Evolutionary conservation across 768 basidiomycete genomes (phyloP).

Genomic region (Cystofilobasidium capitatum): DNA sequence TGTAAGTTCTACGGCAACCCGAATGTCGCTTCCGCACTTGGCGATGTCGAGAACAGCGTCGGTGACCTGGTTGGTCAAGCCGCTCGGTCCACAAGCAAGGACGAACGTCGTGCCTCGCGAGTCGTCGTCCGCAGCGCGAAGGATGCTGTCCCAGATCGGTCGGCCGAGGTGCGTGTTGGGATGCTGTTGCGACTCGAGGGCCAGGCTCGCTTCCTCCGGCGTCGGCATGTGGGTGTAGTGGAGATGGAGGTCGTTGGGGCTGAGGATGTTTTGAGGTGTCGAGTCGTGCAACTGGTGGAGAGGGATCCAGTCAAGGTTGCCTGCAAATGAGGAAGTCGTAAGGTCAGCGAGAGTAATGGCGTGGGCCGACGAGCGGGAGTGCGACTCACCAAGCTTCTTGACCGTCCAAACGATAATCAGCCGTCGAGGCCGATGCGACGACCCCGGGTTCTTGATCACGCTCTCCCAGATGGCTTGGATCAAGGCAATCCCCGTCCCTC

Average conservation of each 20-base stretch:
- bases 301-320: conserved; percentile 4
- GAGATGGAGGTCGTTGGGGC: neutral
- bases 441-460: neutral
- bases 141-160: neutral
- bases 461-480: neutral
- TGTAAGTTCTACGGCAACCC: neutral
- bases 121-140: neutral
- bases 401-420: neutral
- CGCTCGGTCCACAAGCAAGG: neutral
- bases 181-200: neutral
- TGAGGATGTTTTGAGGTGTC: neutral
- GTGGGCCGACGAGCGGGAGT: too few relatives aligned
- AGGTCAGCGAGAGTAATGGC: too few relatives aligned
- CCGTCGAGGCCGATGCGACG: neutral
- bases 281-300: neutral
- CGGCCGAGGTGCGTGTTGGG: neutral
- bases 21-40: neutral
- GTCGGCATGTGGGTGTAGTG: neutral
- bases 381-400: neutral
- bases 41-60: neutral
- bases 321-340: too few relatives aligned
- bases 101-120: neutral
- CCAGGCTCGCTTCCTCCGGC: neutral
- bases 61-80: conserved; percentile 1
- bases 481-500: conserved; percentile 17